Base-by-base conservation (phyloP, 495 filamentous ascomycete genomes). In the Pyrenopolyporus hunteri region DNA sequence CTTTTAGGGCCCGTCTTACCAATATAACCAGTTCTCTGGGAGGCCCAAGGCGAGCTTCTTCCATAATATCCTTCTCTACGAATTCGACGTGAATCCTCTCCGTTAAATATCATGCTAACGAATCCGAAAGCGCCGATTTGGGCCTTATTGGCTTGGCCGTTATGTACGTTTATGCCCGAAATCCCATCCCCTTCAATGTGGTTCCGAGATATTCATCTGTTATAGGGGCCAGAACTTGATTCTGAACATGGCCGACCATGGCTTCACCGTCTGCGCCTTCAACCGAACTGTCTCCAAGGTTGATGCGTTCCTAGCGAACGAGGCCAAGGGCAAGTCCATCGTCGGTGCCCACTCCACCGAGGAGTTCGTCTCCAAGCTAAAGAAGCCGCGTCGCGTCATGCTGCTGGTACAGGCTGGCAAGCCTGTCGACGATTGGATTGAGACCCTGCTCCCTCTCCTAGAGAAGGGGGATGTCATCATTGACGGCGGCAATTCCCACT, bases 71-170 rank as follows among this genome's bases (percentile, higher is more conserved):
- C 63, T 58, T 64, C 51, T 49, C 46, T 53, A 47, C 62, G 32
- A 55, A 31, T 26, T 46, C 59, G 52, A 44, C 60, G 39, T 31
- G n/a, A 29, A 33, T 32, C 44, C n/a, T 39, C 16, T 53, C 57
- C 62, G 14, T 64, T 66, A 60, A 57, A 71, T n/a, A 68, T 28
- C 67, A 75, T 82, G 75, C 80, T 83, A 75, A 83, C 73, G 52
- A 67, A 73, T 71, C 57, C 68, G 57, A 63, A 79, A 85, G 82
- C 73, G 85, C 82, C 82, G 89, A 98, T 88, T 92, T 98, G 81
- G 94, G 94, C 85, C 92, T 98, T 74, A 98, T 98, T 79, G 94
- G 94, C 88, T 85, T 98, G 83, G 94, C 95, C 78, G 93, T 98
- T 72, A 98, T 98, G 94, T 85, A 80, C 73, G 81, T 77, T 68